Evolutionary conservation across 805 yeast species (phyloP), one percentile per base, ranked within the genome.

Genomic region (Nakazawaea siamensis): DNA sequence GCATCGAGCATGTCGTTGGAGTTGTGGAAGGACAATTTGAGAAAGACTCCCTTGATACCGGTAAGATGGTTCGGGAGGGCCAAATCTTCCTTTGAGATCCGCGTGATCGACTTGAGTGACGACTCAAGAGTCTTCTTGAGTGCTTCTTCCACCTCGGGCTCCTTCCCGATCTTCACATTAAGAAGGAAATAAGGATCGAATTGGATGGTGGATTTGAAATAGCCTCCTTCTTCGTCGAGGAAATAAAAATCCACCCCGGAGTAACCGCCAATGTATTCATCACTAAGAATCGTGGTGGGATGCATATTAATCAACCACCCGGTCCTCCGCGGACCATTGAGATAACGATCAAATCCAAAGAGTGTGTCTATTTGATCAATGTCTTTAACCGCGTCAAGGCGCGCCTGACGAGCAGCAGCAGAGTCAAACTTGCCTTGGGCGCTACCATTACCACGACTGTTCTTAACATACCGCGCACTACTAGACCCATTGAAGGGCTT

Each of bases 271-370:
- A 68, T 47, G 28, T 65, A 62, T 21, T 74, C 78, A 4, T 71
- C 73, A 10, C 73, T 68, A 2, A 80, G 73, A 3, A 82, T 54
- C 1, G 82, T 65, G 1, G 94, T 84, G 2, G 95, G 75, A 60
- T 90, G 98, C 92, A 92, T 86, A 51, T 92, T 94, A 27, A 81
- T 72, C 36, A 92, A 62, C 98, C 98, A 92, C 29, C 98, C 99
- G 13, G 72, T 71, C 38, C 70, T 68, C 31, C 67, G 54, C 24
- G 94, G 73, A 20, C 95, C 85, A 42, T 77, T 58, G 33, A 80
- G 84, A 43, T 67, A 76, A 33, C 92, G 65, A 29, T 80, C 84
- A 52, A 92, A 92, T 10, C 97, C 98, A 92, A 94, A 86, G 38
- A 72, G 57, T 1, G 77, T 54, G 50, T 90, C 98, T 8, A 88